Evolutionary conservation across 805 yeast species (phyloP), one percentile per base, ranked within the genome.

Genomic region (Hanseniaspora clermontiae): DNA sequence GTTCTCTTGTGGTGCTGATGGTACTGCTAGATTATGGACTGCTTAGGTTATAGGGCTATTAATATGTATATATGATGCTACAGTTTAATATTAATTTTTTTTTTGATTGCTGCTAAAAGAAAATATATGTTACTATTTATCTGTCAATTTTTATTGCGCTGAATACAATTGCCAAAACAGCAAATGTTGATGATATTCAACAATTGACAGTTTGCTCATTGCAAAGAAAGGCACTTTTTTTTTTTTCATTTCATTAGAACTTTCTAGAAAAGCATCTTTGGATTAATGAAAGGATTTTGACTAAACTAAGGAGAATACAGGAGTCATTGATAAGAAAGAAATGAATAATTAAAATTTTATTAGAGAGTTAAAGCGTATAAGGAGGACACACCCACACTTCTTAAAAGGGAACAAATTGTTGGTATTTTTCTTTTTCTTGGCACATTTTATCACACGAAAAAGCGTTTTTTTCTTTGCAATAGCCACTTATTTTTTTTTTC

Each of bases 1-100:
- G 66, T 89, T 93, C 69, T 83, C 93, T 67, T 87, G 96, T 11
- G 98, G 97, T 64, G 97, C 97, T 24, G 98, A 93, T 71, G 88
- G 95, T 59, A 81, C 88, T 43, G 97, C 97, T 6, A 82, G 96
- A 66, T 73, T 93, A 65, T 93, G 98, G 98, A 93, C 98, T 31
- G 87, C 96, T 17, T 85, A 71, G 61, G 27, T 4, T 4, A 24
- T 5, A 24, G 5, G 27, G 27, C 27, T 24, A 24, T 4, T 24
- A 24, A 24, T 24, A 24, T 24, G 5, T 24, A 24, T 24, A 4
- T 24, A 24, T 24, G 27, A 24, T 24, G 27, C 27, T 24, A 24
- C 27, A 24, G 5, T 4, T 4, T 24, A 24, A 24, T 24, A 4
- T 24, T 24, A 3, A 24, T 24, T 24, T 24, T 24, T 24, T 24